phyloP scores from a whole-genome alignment of 345 rosid species.

The Eucalyptus cladocalyx region DNA sequence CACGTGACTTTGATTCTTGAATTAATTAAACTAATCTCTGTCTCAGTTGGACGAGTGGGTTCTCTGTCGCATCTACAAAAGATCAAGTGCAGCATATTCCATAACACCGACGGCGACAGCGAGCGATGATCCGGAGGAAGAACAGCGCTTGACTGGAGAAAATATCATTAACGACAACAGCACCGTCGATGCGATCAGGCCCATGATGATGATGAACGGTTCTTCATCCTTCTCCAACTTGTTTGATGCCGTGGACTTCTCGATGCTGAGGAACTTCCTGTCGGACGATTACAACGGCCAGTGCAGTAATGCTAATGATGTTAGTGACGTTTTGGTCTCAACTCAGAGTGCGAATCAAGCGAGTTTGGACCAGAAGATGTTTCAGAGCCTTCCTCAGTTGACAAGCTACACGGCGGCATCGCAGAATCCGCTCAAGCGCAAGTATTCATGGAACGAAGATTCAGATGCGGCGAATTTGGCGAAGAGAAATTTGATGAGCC shows the following conservation, averaged over 20 bases:
- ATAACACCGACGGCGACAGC: slow-evolving; percentile 16
- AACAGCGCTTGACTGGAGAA: slow-evolving; percentile 25
- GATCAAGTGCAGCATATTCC: slow-evolving; percentile 37
- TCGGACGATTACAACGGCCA: slow-evolving; percentile 12
- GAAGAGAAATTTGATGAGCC: background rate
- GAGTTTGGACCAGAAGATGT: background rate
- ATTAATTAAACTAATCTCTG: background rate
- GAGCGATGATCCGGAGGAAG: slow-evolving; percentile 43
- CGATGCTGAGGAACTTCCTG: slow-evolving; percentile 36
- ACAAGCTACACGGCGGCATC: background rate
- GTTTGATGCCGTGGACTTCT: slow-evolving; percentile 57
- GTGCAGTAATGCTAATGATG: background rate
- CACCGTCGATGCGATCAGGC: slow-evolving; percentile 18
- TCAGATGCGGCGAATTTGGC: background rate
- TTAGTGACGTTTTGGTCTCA: background rate
- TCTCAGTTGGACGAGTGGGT: slow-evolving; percentile 87
- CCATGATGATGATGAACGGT: background rate
- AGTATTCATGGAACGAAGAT: background rate
- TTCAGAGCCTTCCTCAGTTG: background rate
- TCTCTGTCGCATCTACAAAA: slow-evolving; percentile 88
- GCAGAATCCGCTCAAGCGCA: background rate
- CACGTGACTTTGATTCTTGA: background rate
- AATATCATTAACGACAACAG: slow-evolving; percentile 6
- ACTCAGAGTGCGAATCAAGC: background rate
- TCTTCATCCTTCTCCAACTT: slow-evolving; percentile 63